These are phyloP conservation scores for Clavispora carvajalis DNA, from an alignment of 805 yeast species.

Conservation along the genomic window DNA sequence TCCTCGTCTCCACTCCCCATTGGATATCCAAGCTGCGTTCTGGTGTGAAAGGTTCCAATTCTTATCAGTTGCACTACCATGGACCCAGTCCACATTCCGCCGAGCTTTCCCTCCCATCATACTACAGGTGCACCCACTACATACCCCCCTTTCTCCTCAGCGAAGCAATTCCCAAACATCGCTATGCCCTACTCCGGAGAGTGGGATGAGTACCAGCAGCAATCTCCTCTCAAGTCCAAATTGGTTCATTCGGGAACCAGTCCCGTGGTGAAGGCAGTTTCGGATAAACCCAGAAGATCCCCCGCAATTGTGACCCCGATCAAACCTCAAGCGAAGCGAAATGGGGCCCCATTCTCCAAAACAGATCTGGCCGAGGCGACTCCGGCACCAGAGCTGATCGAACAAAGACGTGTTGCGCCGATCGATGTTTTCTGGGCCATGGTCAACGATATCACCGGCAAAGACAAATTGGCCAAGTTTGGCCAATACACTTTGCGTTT, in stretches of 20 bases:
- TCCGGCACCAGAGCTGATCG: constrained; percentile 1
- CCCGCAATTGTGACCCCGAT: neutral
- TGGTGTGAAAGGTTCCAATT: too few species aligned
- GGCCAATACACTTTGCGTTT: constrained; percentile 56
- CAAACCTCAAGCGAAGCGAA: neutral
- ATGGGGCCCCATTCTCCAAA: neutral
- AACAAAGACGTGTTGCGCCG: constrained; percentile 10
- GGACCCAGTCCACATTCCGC: constrained; percentile 1
- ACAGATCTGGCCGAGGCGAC: constrained; percentile 9
- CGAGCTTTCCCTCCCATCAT: neutral
- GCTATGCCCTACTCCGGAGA: constrained; percentile 10
- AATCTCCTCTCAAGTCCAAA: constrained; percentile 3
- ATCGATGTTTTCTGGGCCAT: constrained; percentile 49
- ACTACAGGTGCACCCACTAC: neutral
- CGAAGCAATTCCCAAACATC: constrained; percentile 5
- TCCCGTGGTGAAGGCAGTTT: constrained; percentile 1
- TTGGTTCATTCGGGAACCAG: neutral
- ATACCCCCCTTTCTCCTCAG: constrained; percentile 4
- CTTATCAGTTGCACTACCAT: neutral
- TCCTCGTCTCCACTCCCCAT: too few species aligned
- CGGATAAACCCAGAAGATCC: neutral
- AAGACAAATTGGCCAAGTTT: constrained; percentile 65
- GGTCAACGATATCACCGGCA: constrained; percentile 56
- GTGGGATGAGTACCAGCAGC: constrained; percentile 8
- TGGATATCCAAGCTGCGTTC: too few species aligned